Conservation (phyloP, 2,329 filamentous ascomycete species). For the Phialophora verrucosa region DNA sequence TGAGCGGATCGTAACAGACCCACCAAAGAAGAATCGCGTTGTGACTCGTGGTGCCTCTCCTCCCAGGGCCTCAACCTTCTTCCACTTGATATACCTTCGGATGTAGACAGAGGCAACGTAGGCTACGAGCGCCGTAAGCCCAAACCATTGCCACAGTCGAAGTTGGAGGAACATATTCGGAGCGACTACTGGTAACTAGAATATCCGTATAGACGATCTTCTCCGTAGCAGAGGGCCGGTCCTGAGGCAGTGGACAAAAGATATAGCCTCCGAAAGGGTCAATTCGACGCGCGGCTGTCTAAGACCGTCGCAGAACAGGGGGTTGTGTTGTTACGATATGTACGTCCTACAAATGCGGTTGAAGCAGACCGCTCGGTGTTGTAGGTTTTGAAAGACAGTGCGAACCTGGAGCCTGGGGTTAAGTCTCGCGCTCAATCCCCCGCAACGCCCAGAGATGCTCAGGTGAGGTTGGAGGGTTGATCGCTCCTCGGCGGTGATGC, state of each 20-base stretch:
- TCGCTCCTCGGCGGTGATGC: background rate
- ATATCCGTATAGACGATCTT: background rate
- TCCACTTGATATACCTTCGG: conserved; percentile 30
- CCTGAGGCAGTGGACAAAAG: background rate
- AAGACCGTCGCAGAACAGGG: background rate
- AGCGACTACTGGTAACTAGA: background rate
- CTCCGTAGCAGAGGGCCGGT: background rate
- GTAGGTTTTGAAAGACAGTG: background rate
- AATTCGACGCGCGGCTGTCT: background rate
- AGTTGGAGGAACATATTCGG: conserved; percentile 25
- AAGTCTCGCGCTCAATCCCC: background rate
- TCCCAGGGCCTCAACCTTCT: conserved; percentile 27
- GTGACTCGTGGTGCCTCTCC: conserved; percentile 29
- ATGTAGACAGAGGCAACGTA: conserved; percentile 29
- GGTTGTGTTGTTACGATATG: background rate
- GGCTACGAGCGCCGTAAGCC: conserved; percentile 11
- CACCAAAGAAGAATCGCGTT: conserved; percentile 34
- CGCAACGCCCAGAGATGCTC: background rate
- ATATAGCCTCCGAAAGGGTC: background rate
- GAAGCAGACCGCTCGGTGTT: background rate
- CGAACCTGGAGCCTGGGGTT: background rate
- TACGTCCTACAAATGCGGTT: background rate
- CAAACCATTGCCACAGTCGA: conserved; percentile 31
- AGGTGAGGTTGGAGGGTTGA: background rate
- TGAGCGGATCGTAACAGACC: background rate